Evolutionary conservation across 768 basidiomycete species (phyloP), one percentile per base, ranked within the genome.

Genomic region (Peribolospora kevripleyi): DNA sequence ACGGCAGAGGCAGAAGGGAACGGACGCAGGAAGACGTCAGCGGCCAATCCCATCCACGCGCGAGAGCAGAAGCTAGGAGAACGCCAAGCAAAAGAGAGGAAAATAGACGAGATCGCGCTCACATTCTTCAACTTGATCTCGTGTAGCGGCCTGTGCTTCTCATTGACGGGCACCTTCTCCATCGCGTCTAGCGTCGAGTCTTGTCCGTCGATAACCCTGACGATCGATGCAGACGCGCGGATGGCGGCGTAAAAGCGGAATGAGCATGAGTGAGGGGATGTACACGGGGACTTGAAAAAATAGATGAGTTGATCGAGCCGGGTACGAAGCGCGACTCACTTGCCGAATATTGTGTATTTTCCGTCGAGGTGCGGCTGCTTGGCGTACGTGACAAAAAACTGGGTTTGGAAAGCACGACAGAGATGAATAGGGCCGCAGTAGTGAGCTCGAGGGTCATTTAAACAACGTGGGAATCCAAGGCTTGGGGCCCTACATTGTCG

Each of bases 331-430:
- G 45, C 3, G 47, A 64, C 70, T 60, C 40, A 69, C 72, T 82
- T 86, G 55, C 87, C 91, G 58, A 97, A 79, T 53, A 95, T 93
- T 11, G 86, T 86, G 63, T 72, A 72, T 60, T 93, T 95, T 59
- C 80, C 80, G 65, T 98, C 91, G 11, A 98, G 76, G 66, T 93
- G 90, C 0, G 84, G 70, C 62, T 95, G 91, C 66, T 97, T 97
- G 2, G 81, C 71, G 65, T 95, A 95, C 3, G 84, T 79, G 63
- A 88, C 74, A 65, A 86, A 86, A 66, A 86, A 86, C 65, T 87
- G 83, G 25, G 25, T 25, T 25, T 1, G 25, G 25, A 25, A 25
- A 25, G 25, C 1, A 25, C 25, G 25, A 25, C 25, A 25, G 25
- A 25, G 25, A 25, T 25, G 25, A 25, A 25, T 25, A 25, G 25